Evolutionary conservation across 2,329 filamentous ascomycete species (phyloP).

Genomic region (Hymenoscyphus linearis): DNA sequence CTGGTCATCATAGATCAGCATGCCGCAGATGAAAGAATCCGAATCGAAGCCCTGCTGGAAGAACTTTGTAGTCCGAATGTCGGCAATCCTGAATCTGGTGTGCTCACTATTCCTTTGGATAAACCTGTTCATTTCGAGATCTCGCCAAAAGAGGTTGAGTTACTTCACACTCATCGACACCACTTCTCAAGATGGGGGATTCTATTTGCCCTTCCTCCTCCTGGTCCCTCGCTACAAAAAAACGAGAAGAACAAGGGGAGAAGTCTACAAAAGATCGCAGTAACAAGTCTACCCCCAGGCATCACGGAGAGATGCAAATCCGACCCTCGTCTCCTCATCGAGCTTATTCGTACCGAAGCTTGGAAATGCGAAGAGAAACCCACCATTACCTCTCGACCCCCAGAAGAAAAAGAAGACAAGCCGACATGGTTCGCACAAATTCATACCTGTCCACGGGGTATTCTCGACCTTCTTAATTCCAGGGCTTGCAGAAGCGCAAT

Average conservation of each 20-base stretch:
- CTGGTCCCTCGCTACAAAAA: background rate
- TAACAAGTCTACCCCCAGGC: conserved; percentile 60
- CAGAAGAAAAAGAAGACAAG: conserved; percentile 15
- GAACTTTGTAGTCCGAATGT: conserved; percentile 41
- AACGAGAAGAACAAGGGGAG: background rate
- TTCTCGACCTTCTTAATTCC: conserved; percentile 73
- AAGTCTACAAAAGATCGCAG: conserved; percentile 33
- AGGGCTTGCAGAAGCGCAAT: conserved; percentile 73
- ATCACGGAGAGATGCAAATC: conserved; percentile 71
- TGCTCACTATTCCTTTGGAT: conserved; percentile 37
- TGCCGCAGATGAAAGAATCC: conserved; percentile 84
- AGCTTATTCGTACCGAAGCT: conserved; percentile 68
- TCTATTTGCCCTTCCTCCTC: conserved; percentile 41
- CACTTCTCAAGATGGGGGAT: conserved; percentile 70
- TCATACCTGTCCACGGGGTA: conserved; percentile 64
- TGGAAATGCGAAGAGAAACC: conserved; percentile 48
- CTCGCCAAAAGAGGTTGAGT: conserved; percentile 49
- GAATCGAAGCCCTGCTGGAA: conserved; percentile 67
- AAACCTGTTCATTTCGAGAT: conserved; percentile 62
- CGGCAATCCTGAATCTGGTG: conserved; percentile 14
- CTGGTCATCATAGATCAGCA: conserved; percentile 87
- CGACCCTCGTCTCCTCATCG: conserved; percentile 67
- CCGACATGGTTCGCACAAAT: conserved; percentile 56
- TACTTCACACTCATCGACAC: conserved; percentile 48
- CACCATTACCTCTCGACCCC: background rate